These are phyloP conservation scores for Pleurotus tuber-regium DNA, from an alignment of 768 basidiomycete species.

Conservation along the genomic window DNA sequence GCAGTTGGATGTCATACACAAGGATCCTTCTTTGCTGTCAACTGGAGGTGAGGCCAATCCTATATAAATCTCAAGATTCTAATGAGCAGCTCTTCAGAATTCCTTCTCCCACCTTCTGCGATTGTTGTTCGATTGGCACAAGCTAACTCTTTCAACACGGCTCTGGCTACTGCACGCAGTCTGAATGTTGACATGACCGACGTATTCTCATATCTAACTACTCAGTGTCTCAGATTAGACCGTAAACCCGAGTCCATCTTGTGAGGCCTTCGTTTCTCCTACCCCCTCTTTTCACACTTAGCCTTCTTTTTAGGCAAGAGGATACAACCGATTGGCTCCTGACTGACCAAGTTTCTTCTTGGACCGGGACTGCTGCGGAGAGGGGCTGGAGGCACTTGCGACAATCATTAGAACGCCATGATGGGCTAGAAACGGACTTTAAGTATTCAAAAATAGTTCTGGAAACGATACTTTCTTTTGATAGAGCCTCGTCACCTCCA, in stretches of 20 bases:
- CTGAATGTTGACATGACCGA: constrained; percentile 87
- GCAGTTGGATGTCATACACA: constrained; percentile 69
- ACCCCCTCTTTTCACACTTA: constrained; percentile 10
- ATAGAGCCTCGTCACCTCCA: constrained; percentile 63
- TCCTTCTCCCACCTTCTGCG: constrained; percentile 53
- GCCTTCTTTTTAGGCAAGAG: constrained; percentile 47
- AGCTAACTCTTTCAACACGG: constrained; percentile 73
- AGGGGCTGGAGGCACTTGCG: constrained; percentile 90
- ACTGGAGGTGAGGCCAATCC: constrained; percentile 56
- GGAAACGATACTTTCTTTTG: constrained; percentile 71
- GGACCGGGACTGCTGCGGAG: constrained; percentile 78
- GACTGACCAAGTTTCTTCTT: constrained; percentile 75
- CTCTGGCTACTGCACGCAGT: constrained; percentile 71
- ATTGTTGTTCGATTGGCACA: constrained; percentile 81
- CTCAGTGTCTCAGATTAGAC: constrained; percentile 75
- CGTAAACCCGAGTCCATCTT: constrained; percentile 55
- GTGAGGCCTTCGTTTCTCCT: constrained; percentile 36
- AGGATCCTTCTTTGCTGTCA: constrained; percentile 59
- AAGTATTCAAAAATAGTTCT: constrained; percentile 74
- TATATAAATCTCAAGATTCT: too few species aligned
- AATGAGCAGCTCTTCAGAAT: constrained; percentile 36
- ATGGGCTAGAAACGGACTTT: constrained; percentile 66
- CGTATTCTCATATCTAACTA: constrained; percentile 73
- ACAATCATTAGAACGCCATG: constrained; percentile 74
- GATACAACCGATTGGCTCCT: constrained; percentile 81